Evolutionary conservation across 179 eudicot genomes (phyloP).

Genomic region (Patellifolia procumbens): DNA sequence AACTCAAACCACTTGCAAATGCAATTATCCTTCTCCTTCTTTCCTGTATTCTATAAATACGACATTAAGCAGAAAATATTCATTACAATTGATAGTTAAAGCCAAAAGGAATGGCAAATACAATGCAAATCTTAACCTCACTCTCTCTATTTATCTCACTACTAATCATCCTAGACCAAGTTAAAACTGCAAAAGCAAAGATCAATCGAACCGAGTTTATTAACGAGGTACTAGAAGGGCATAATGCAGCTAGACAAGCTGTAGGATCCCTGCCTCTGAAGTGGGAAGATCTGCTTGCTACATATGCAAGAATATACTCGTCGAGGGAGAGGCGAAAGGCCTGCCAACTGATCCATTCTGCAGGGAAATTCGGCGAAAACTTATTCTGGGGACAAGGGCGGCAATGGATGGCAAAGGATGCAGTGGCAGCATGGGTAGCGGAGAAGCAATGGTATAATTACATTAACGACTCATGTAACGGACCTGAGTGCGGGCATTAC

Average conservation of each 20-base stretch:
- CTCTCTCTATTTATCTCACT: slow-evolving; percentile 8
- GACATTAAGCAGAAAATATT: too few species aligned
- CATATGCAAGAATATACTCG: slow-evolving; percentile 32
- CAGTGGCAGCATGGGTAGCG: slow-evolving; percentile 36
- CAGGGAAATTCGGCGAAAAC: slow-evolving; percentile 27
- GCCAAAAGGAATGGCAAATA: slow-evolving; percentile 28
- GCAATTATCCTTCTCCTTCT: too few species aligned
- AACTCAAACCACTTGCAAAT: too few species aligned
- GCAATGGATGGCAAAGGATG: slow-evolving; percentile 29
- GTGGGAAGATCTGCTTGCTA: slow-evolving; percentile 30
- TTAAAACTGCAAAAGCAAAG: slow-evolving; percentile 15
- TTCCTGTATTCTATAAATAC: too few species aligned
- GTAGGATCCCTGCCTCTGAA: slow-evolving; percentile 29
- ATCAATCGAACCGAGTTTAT: slow-evolving; percentile 27
- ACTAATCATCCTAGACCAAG: slow-evolving; percentile 22
- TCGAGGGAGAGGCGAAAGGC: slow-evolving; percentile 23
- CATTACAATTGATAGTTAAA: too few species aligned
- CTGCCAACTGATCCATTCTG: slow-evolving; percentile 32
- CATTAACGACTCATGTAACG: slow-evolving; percentile 10
- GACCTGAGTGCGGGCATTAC: slow-evolving; percentile 30
- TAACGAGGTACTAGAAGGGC: slow-evolving; percentile 28
- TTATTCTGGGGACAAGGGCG: slow-evolving; percentile 32
- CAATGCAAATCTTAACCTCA: not conserved
- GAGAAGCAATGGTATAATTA: slow-evolving; percentile 40
- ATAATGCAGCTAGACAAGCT: slow-evolving; percentile 31